Base-by-base conservation (phyloP, 2,329 filamentous ascomycete genomes). In the Diaporthe sp. region DNA sequence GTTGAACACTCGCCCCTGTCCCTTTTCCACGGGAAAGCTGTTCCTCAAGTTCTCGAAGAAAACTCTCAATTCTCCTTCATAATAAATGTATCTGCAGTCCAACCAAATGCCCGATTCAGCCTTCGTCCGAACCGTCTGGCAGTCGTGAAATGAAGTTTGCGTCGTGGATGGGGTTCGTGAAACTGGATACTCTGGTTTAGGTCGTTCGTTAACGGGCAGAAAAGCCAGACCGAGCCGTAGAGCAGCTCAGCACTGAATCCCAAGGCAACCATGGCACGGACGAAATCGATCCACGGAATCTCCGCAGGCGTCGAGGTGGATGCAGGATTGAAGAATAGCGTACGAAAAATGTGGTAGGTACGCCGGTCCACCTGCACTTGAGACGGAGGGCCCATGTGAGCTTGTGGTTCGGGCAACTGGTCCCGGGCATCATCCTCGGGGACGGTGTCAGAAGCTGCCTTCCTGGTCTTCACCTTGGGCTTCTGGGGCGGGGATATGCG, bases 111-210 rank as follows among this genome's bases (percentile, higher is more conserved):
- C n/a, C 69, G 30, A 45, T 33, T 38, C 57, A 72, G 33, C 13
- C 69, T 64, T 28, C 69, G 42, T 7, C 45, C 57, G 7, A n/a
- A 72, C 5, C 42, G 42, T n/a, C 69, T 10, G 19, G 69, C 69
- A 28, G 33, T 52, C 6, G 25, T 45, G 40, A 71, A 60, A n/a
- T 25, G n/a, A 10, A 71, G 25, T 40, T 52, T 71, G 15, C 38
- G 22, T 30, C 15, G 33, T 2, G 68, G 68, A 13, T 71, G 68
- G n/a, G 68, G 68, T 40, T 71, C 55, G 12, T 71, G 69, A 42
- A 60, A 71, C 30, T 71, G 69, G 13, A 71, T 61, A 19, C 69
- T 54, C 12, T 40, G 22, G 7, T 40, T 15, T n/a, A 38, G 25
- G 6, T 28, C n/a, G 19, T 40, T 28, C 47, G 50, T 8, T 1